Conservation (phyloP, 495 filamentous ascomycete genomes). For the Choiromyces venosus region DNA sequence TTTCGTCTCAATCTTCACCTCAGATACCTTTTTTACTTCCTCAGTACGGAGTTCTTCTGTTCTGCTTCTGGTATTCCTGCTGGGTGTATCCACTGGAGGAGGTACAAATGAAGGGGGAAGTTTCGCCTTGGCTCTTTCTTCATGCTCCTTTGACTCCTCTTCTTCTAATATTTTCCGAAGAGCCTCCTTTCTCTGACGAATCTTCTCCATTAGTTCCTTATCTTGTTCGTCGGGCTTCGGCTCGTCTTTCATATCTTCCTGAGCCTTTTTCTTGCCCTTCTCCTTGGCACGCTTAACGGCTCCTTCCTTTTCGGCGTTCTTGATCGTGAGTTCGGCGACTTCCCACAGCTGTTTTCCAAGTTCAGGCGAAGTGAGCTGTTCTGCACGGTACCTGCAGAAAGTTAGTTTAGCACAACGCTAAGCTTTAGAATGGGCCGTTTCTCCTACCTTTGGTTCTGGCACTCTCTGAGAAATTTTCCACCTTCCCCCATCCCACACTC, state of each 20-base stretch:
- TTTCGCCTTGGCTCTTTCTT: constrained; percentile 38
- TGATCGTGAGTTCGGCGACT: constrained; percentile 76
- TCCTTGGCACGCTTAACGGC: constrained; percentile 59
- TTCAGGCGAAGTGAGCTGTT: constrained; percentile 72
- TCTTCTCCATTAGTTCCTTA: constrained; percentile 39
- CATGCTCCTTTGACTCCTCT: constrained; percentile 32
- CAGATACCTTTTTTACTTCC: constrained; percentile 38
- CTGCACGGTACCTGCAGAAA: constrained; percentile 44
- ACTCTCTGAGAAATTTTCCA: constrained; percentile 81
- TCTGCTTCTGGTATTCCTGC: constrained; percentile 39
- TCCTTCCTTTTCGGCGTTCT: constrained; percentile 72
- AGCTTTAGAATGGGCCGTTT: constrained; percentile 21
- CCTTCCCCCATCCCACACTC: constrained; percentile 56
- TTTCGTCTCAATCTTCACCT: constrained; percentile 9
- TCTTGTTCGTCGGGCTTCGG: constrained; percentile 46
- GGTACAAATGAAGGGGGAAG: constrained; percentile 45
- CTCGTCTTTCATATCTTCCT: constrained; percentile 46
- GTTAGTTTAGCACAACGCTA: not conserved
- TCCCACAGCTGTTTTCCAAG: constrained; percentile 81
- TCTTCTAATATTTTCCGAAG: constrained; percentile 36
- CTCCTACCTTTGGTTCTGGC: constrained; percentile 61
- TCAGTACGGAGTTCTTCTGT: constrained; percentile 42
- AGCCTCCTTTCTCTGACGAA: constrained; percentile 26
- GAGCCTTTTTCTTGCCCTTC: constrained; percentile 55
- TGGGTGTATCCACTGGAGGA: constrained; percentile 27